Evolutionary conservation across 768 basidiomycete genomes (phyloP).

Genomic region (Lactarius sp.): DNA sequence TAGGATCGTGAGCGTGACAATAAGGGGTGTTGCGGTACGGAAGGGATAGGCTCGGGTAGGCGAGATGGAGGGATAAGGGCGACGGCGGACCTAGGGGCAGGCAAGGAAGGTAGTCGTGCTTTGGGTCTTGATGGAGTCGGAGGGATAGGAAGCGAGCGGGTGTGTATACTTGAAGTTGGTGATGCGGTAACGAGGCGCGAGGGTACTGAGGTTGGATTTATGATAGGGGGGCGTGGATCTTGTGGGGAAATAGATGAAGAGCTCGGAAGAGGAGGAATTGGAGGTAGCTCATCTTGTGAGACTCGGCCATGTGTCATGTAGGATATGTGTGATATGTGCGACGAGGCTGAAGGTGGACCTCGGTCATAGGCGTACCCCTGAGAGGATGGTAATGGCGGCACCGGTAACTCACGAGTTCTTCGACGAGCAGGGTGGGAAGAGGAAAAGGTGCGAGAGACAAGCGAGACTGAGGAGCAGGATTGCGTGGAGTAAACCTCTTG

Average conservation of each 20-base stretch:
- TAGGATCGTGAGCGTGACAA: background rate
- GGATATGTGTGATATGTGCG: background rate
- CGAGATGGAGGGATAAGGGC: background rate
- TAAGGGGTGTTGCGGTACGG: background rate
- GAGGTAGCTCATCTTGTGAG: background rate
- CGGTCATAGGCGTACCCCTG: background rate
- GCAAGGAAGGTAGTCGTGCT: background rate
- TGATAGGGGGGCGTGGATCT: background rate
- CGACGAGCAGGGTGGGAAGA: background rate
- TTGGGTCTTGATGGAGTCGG: conserved; percentile 9
- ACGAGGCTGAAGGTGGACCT: background rate
- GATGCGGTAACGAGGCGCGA: background rate
- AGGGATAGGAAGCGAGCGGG: conserved; percentile 14
- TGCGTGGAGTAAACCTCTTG: background rate
- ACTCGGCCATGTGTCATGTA: background rate
- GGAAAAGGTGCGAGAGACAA: background rate
- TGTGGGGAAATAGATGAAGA: background rate
- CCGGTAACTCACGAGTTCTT: conserved; percentile 12
- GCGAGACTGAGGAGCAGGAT: conserved; percentile 13
- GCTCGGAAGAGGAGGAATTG: conserved; percentile 4
- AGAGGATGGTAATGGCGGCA: conserved; percentile 2
- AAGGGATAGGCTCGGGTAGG: background rate
- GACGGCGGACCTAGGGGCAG: background rate
- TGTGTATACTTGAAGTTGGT: conserved; percentile 6
- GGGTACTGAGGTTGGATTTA: background rate